phyloP scores from a whole-genome alignment of 371 early-diverging fungal genomes.

The Apophysomyces elegans region DNA sequence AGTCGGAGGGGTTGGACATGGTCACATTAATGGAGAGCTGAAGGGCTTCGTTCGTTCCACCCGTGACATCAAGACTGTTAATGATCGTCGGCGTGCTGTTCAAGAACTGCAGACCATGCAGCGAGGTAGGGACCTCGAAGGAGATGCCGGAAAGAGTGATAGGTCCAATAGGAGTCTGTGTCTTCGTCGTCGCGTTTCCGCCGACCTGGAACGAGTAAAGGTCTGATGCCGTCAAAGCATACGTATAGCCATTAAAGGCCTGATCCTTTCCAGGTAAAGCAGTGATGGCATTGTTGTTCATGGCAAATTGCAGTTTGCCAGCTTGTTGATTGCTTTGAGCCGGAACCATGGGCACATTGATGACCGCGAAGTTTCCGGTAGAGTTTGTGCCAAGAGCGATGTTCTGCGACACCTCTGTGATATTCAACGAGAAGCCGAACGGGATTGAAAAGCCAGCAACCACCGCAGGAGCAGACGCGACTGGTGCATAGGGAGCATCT shows the following conservation, averaged over 20 bases:
- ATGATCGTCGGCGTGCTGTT: conserved; percentile 56
- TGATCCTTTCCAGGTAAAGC: conserved; percentile 39
- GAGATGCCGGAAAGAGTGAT: conserved; percentile 56
- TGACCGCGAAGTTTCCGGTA: conserved; percentile 48
- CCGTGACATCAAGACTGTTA: conserved; percentile 59
- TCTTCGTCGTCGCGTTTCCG: conserved; percentile 54
- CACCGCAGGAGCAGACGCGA: conserved; percentile 51
- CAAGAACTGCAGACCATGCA: conserved; percentile 64
- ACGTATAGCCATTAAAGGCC: conserved; percentile 54
- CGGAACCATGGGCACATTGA: conserved; percentile 49
- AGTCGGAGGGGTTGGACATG: conserved; percentile 60
- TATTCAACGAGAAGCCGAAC: conserved; percentile 59
- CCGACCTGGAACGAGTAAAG: conserved; percentile 48
- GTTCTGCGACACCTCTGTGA: conserved; percentile 59
- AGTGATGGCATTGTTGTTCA: conserved; percentile 44
- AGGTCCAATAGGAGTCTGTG: conserved; percentile 59
- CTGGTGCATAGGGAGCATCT: conserved; percentile 55
- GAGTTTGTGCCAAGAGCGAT: conserved; percentile 49
- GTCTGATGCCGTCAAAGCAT: conserved; percentile 45
- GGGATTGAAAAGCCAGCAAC: conserved; percentile 59
- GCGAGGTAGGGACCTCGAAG: conserved; percentile 53
- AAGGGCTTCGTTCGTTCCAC: conserved; percentile 51
- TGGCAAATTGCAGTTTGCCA: conserved; percentile 53
- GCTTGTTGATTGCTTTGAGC: conserved; percentile 50
- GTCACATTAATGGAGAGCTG: conserved; percentile 53